A percentile compares a stretch with the other conserved stretches of the same genome.
Conservation (phyloP, 805 yeast species). For the Blastobotrys chiropterorum region DNA sequence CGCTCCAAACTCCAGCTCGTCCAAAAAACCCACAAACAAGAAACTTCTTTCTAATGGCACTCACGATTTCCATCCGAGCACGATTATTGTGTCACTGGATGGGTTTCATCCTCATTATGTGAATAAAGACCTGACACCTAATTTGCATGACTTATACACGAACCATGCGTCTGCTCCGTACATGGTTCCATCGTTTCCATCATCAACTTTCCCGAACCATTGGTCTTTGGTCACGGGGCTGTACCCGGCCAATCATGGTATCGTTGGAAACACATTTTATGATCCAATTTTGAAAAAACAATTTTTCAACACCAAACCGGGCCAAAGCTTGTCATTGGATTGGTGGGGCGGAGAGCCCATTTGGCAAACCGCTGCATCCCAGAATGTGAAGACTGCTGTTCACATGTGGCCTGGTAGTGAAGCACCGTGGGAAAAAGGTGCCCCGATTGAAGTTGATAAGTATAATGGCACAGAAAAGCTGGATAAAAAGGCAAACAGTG, state of each 20-base stretch:
- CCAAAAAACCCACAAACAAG: slow-evolving; percentile 6
- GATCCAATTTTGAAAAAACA: slow-evolving; percentile 52
- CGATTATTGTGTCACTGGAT: slow-evolving; percentile 72
- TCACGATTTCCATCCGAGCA: slow-evolving; percentile 66
- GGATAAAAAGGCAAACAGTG: slow-evolving; percentile 48
- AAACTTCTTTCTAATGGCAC: slow-evolving; percentile 48
- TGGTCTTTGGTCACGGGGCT: slow-evolving; percentile 88
- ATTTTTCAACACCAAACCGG: slow-evolving; percentile 59
- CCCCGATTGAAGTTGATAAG: slow-evolving; percentile 49
- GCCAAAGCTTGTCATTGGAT: slow-evolving; percentile 42
- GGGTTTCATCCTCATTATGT: slow-evolving; percentile 91
- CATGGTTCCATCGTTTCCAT: slow-evolving; percentile 83
- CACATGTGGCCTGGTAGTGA: slow-evolving; percentile 98
- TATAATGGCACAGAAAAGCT: slow-evolving; percentile 62
- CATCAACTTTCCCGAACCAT: slow-evolving; percentile 86
- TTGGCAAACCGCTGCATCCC: slow-evolving; percentile 69
- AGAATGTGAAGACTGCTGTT: slow-evolving; percentile 62
- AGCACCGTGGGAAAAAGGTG: slow-evolving; percentile 46
- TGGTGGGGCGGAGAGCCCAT: slow-evolving; percentile 93
- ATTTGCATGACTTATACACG: slow-evolving; percentile 50
- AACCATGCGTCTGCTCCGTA: slow-evolving; percentile 64
- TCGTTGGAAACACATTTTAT: slow-evolving; percentile 74
- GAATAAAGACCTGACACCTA: slow-evolving; percentile 60
- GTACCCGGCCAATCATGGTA: slow-evolving; percentile 78
- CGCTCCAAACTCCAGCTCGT: neutral